These are phyloP conservation scores for Ambrosia artemisiifolia DNA, from an alignment of 129 eudicot species.

Conservation along the genomic window DNA sequence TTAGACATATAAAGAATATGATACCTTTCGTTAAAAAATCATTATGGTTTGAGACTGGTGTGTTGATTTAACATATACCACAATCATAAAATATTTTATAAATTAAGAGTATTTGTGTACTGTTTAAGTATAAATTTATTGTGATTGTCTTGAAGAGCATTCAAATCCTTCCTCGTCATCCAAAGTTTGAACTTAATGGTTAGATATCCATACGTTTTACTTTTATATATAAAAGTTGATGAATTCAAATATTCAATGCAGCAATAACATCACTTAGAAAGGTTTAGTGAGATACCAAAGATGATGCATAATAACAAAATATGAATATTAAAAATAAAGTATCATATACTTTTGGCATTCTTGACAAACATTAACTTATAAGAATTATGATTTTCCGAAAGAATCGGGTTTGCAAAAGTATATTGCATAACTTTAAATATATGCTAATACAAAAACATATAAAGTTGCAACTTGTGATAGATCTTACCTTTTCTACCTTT, in stretches of 20 bases:
- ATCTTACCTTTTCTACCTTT: not conserved
- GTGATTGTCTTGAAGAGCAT: not conserved
- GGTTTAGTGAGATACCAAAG: not conserved
- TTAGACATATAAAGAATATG: not conserved
- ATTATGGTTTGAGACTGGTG: not conserved
- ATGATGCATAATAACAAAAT: not conserved
- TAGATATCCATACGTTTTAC: not conserved
- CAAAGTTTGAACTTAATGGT: not conserved
- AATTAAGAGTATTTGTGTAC: too few relatives aligned
- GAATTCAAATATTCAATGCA: not conserved
- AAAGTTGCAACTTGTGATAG: not conserved
- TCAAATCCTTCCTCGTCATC: not conserved
- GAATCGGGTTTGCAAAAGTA: not conserved
- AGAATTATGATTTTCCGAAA: not conserved
- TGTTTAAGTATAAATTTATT: not conserved
- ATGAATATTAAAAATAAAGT: not conserved
- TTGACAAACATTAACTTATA: not conserved
- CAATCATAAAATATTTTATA: not conserved
- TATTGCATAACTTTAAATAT: not conserved
- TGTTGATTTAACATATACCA: not conserved
- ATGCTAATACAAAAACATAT: not conserved
- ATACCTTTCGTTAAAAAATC: constrained; percentile 3
- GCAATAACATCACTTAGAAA: not conserved
- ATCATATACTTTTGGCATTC: not conserved
- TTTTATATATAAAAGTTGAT: not conserved